Evolutionary conservation across 2,329 filamentous ascomycete genomes (phyloP).

Genomic region (Lizonia empirigonia): DNA sequence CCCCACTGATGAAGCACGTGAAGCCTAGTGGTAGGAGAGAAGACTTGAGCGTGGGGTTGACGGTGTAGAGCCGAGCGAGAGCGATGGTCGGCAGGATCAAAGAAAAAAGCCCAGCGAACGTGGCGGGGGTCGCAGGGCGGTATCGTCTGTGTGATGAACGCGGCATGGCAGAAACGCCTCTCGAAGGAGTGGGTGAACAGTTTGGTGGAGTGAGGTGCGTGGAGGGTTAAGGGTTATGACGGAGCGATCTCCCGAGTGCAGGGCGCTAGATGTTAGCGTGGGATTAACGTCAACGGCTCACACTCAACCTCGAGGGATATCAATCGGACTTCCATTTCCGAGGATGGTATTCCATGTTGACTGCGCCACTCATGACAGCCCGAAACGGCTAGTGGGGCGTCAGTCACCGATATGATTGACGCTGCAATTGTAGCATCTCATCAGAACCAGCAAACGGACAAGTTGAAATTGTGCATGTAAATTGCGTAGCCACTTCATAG

Average conservation of each 20-base stretch:
- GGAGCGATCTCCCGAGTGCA: background rate
- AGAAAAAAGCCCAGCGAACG: conserved; percentile 28
- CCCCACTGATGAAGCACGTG: conserved; percentile 23
- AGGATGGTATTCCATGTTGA: background rate
- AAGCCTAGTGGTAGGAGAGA: conserved; percentile 27
- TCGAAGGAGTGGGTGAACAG: background rate
- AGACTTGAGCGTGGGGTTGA: conserved; percentile 9
- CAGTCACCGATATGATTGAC: background rate
- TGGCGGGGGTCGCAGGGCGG: conserved; percentile 36
- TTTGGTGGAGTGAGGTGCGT: background rate
- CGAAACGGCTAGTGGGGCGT: background rate
- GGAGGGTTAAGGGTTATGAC: background rate
- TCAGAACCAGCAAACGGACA: background rate
- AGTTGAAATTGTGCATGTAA: background rate
- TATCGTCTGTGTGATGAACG: conserved; percentile 22
- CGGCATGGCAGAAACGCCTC: conserved; percentile 11
- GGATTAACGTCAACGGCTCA: background rate
- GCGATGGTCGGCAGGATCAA: conserved; percentile 63
- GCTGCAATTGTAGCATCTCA: background rate
- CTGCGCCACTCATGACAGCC: background rate
- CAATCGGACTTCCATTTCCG: background rate
- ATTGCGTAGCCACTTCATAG: background rate
- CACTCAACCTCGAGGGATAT: background rate
- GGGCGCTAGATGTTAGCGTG: background rate
- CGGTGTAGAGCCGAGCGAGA: conserved; percentile 48